phyloP scores from a whole-genome alignment of 805 yeast species.

The Cyberlindnera bimundalis region DNA sequence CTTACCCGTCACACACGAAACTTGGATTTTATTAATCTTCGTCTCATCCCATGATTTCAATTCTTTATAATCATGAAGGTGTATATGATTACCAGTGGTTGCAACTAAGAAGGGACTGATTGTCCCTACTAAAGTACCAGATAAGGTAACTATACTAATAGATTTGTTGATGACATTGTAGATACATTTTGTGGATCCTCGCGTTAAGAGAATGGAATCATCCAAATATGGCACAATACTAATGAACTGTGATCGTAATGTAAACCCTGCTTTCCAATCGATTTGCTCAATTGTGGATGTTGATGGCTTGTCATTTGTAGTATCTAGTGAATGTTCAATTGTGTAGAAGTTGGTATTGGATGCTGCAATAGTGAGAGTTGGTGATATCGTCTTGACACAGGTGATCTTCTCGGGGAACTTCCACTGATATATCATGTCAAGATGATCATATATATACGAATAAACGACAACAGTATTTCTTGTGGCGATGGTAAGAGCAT shows the following conservation, averaged over 20 bases:
- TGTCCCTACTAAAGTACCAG: constrained; percentile 3
- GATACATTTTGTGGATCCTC: constrained; percentile 11
- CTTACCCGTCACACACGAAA: background rate
- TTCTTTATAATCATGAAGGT: constrained; percentile 4
- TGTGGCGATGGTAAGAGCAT: constrained; percentile 16
- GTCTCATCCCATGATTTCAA: constrained; percentile 5
- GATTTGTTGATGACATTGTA: background rate
- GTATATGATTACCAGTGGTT: constrained; percentile 14
- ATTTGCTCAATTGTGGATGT: constrained; percentile 4
- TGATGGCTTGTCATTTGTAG: background rate
- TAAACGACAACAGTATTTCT: constrained; percentile 16
- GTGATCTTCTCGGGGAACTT: constrained; percentile 28
- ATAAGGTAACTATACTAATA: background rate
- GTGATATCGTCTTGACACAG: constrained; percentile 22
- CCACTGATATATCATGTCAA: constrained; percentile 27
- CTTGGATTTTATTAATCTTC: constrained; percentile 1
- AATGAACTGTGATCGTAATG: constrained; percentile 8
- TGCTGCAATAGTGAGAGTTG: constrained; percentile 20
- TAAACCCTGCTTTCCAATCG: constrained; percentile 14
- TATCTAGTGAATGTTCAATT: constrained; percentile 1
- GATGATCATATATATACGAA: constrained; percentile 19
- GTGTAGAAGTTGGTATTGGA: constrained; percentile 23
- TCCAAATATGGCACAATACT: background rate
- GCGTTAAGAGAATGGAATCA: constrained; percentile 4
- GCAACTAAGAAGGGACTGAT: constrained; percentile 13